phyloP scores from a whole-genome alignment of 345 rosid species.

The Brassica cretica region DNA sequence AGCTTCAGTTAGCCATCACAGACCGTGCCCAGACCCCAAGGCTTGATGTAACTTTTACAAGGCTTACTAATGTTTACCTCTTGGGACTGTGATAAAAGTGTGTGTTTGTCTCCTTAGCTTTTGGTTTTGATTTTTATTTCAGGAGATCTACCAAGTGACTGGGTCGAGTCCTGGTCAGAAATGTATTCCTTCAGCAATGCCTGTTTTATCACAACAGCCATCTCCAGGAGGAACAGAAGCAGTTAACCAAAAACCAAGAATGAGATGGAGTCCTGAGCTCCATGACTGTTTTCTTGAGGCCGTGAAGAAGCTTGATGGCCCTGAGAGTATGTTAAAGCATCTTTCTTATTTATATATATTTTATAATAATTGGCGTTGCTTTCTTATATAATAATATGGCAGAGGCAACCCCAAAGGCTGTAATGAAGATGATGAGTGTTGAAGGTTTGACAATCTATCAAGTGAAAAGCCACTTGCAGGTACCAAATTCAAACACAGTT shows the following conservation, averaged over 20 bases:
- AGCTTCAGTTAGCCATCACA: constrained; percentile 73
- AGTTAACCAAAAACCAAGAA: constrained; percentile 65
- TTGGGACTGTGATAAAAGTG: neutral
- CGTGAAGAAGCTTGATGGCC: constrained; percentile 77
- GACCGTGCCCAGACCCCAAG: constrained; percentile 78
- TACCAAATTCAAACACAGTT: constrained; percentile 24
- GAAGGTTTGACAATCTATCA: constrained; percentile 91
- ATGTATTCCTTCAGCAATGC: constrained; percentile 35
- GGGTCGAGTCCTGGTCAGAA: constrained; percentile 42
- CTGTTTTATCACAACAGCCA: constrained; percentile 48
- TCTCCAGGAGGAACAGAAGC: constrained; percentile 45
- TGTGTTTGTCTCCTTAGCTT: neutral
- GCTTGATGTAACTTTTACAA: constrained; percentile 59
- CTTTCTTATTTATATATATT: neutral
- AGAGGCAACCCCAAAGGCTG: constrained; percentile 96
- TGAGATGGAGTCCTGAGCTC: constrained; percentile 97
- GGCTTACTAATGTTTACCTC: neutral
- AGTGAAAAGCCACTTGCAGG: constrained; percentile 97
- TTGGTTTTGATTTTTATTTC: constrained; percentile 25
- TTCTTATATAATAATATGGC: constrained; percentile 23
- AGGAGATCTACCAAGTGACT: constrained; percentile 68
- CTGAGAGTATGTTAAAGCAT: constrained; percentile 67
- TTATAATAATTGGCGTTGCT: neutral
- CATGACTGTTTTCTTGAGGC: constrained; percentile 73
- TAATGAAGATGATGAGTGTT: constrained; percentile 83